Conservation (phyloP, 1,284 basidiomycete genomes). For the Marasmius sp. region DNA sequence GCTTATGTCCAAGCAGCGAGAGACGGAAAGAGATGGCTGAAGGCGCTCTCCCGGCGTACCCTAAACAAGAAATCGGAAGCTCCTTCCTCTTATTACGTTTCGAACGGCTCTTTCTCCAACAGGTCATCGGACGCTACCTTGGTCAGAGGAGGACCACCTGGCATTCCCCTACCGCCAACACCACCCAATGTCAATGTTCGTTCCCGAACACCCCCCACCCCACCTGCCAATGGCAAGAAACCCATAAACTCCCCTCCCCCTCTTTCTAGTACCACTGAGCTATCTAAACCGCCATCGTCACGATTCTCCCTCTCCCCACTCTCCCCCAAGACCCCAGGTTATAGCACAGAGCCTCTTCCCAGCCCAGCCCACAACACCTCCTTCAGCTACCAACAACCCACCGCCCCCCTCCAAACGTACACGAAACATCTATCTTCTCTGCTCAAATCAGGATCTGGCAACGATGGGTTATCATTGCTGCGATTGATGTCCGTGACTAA, state of each 20-base stretch:
- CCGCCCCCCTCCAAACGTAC: constrained; percentile 17
- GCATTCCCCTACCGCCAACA: constrained; percentile 24
- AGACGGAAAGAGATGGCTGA: constrained; percentile 4
- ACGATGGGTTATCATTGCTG: constrained; percentile 34
- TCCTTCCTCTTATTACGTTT: constrained; percentile 25
- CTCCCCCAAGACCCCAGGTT: not conserved
- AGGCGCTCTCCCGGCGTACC: not conserved
- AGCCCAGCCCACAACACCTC: constrained; percentile 14
- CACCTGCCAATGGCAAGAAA: constrained; percentile 22
- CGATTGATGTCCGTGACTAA: constrained; percentile 54
- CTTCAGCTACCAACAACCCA: constrained; percentile 10
- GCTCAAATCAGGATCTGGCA: constrained; percentile 1
- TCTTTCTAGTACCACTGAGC: not conserved
- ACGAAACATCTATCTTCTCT: constrained; percentile 1
- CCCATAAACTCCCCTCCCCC: constrained; percentile 11
- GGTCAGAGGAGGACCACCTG: constrained; percentile 9
- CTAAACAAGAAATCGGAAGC: constrained; percentile 10
- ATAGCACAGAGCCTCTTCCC: constrained; percentile 7
- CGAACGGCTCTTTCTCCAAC: constrained; percentile 9
- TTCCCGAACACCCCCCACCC: constrained; percentile 25
- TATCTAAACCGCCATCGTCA: not conserved
- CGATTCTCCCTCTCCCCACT: constrained; percentile 9
- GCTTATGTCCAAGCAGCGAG: constrained; percentile 9
- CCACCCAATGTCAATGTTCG: constrained; percentile 10
- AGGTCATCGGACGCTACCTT: constrained; percentile 6